These are phyloP conservation scores for Ogataea pini DNA, from an alignment of 805 yeast species.

Conservation along the genomic window DNA sequence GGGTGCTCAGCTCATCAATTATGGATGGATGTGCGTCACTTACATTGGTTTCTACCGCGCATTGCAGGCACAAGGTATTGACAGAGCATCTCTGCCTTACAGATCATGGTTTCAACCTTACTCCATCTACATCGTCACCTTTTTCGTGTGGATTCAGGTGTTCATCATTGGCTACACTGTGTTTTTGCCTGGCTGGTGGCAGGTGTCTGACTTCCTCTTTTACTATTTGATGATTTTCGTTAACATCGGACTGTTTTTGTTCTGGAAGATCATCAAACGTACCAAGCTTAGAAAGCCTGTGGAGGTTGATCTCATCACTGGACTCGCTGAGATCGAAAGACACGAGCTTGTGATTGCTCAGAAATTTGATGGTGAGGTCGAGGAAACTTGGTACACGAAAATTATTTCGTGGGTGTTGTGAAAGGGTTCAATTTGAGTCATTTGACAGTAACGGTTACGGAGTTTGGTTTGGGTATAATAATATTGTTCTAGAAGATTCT, in stretches of 20 bases:
- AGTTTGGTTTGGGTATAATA: neutral
- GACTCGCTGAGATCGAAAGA: constrained; percentile 40
- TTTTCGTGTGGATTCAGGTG: constrained; percentile 34
- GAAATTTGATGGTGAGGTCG: constrained; percentile 5
- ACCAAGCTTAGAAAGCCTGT: constrained; percentile 38
- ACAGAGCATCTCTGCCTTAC: constrained; percentile 41
- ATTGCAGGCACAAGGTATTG: constrained; percentile 40
- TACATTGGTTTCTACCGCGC: constrained; percentile 46
- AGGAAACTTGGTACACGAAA: constrained; percentile 11
- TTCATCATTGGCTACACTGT: constrained; percentile 41
- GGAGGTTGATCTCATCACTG: constrained; percentile 42
- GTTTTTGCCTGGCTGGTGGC: constrained; percentile 43
- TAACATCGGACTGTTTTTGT: constrained; percentile 37
- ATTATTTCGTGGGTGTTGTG: constrained; percentile 15
- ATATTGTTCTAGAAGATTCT: constrained; percentile 16
- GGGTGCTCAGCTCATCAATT: constrained; percentile 48
- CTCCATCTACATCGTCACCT: constrained; percentile 35
- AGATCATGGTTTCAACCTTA: constrained; percentile 45
- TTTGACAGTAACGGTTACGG: neutral
- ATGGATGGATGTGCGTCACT: constrained; percentile 45
- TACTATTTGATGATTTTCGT: constrained; percentile 45
- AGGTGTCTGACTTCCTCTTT: constrained; percentile 40
- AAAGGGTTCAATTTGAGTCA: too few species aligned
- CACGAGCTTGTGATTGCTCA: constrained; percentile 34
- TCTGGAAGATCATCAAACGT: constrained; percentile 40